Evolutionary conservation across 1,284 basidiomycete genomes (phyloP), one percentile per base, ranked within the genome.

Genomic region (Ustilago sp.): DNA sequence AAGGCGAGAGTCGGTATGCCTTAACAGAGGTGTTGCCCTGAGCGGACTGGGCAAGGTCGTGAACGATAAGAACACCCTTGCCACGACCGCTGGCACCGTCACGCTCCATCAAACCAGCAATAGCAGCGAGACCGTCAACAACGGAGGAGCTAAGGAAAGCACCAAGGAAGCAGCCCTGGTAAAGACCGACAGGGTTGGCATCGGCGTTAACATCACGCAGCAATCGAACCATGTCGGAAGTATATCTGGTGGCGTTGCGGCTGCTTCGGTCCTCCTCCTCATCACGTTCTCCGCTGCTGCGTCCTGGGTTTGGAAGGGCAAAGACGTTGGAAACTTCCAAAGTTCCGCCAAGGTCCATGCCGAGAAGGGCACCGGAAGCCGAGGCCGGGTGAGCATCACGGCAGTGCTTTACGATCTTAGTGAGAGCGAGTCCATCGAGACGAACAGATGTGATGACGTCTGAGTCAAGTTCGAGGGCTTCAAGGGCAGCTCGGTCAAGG

Each of bases 171-270:
- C 94, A 94, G 45, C 94, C 94, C 86, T 97, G 94, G 89, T 99
- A 99, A 87, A 98, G 94, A 51, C 97, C 97, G 65, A 99, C 93
- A 55, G 97, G 91, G 80, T 93, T 94, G 86, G 96, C 95, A 84
- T 98, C 95, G 62, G 93, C 91, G 86, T 94, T 93, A 69, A 98
- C 94, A 86, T 98, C 94, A 83, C 93, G 92, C 84, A 96, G 88
- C 47, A 93, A 92, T 61, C 92, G 91, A 56, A 96, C 88, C 93
- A 96, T 94, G 66, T 92, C 90, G 38, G 90, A 88, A 85, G 95
- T 94, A 87, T 95, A 95, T 72, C 85, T 84, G 64, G 84, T 80
- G 43, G 83, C 84, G 48, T 72, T 76, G 55, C 78, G 78, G 63
- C 76, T 78, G 68, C 75, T 77, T 50, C 79, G 78, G 51, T 83